phyloP scores from a whole-genome alignment of 495 filamentous ascomycete genomes.

The Oleoguttula mirabilis region DNA sequence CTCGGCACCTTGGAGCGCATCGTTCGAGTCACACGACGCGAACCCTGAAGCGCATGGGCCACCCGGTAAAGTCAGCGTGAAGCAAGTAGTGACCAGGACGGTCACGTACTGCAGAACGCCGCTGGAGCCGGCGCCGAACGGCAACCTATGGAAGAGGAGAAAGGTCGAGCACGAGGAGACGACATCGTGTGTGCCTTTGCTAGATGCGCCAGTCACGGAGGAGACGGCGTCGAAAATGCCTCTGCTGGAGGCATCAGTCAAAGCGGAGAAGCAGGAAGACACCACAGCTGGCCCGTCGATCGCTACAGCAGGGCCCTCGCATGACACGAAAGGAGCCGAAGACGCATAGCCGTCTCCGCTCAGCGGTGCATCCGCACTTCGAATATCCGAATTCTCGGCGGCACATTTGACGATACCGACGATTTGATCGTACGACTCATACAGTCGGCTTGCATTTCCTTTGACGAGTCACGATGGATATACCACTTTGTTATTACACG shows the following conservation, averaged over 20 bases:
- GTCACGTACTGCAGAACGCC: slow-evolving; percentile 48
- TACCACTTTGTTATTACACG: slow-evolving; percentile 4
- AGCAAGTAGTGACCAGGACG: slow-evolving; percentile 63
- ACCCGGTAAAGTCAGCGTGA: slow-evolving; percentile 37
- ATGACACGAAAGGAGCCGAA: not conserved
- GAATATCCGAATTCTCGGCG: slow-evolving; percentile 1
- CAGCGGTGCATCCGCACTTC: not conserved
- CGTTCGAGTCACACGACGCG: slow-evolving; percentile 47
- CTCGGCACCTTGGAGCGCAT: slow-evolving; percentile 27
- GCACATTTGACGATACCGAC: slow-evolving; percentile 2
- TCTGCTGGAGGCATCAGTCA: slow-evolving; percentile 1
- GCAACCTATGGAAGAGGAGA: slow-evolving; percentile 46
- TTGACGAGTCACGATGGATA: slow-evolving; percentile 16
- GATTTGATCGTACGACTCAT: not conserved
- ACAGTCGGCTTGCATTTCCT: not conserved
- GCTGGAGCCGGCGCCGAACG: slow-evolving; percentile 47
- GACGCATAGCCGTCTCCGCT: not conserved
- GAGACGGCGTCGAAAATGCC: slow-evolving; percentile 9
- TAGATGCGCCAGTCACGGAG: not conserved
- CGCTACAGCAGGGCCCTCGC: not conserved
- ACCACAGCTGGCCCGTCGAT: not conserved
- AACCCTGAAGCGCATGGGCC: slow-evolving; percentile 43
- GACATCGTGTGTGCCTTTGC: slow-evolving; percentile 5
- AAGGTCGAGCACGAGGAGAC: slow-evolving; percentile 43
- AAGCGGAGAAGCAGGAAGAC: slow-evolving; percentile 8